phyloP scores from a whole-genome alignment of 306 rosid genomes.

The Phaseolus lunatus region DNA sequence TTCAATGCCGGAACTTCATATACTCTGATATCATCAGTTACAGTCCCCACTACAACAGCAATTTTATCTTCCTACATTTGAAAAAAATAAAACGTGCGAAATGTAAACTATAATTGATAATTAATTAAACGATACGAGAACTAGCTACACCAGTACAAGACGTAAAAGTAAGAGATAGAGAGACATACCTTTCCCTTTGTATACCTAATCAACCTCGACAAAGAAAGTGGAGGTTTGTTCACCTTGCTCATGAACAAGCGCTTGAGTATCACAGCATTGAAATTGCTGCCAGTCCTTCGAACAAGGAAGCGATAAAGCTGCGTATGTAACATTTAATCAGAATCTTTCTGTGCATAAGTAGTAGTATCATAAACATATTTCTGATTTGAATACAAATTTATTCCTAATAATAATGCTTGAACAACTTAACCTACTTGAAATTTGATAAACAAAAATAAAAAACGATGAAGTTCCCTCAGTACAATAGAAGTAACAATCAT shows the following conservation, averaged over 20 bases:
- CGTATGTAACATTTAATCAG: conserved; percentile 37
- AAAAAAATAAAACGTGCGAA: neutral
- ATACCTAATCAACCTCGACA: conserved; percentile 63
- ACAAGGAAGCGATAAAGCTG: conserved; percentile 86
- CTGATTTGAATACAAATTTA: neutral
- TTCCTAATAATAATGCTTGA: neutral
- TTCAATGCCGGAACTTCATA: conserved; percentile 74
- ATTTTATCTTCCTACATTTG: conserved; percentile 59
- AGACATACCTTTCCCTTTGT: conserved; percentile 66
- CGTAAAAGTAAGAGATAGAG: neutral
- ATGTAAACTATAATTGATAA: neutral
- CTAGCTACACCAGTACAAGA: neutral
- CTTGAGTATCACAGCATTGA: conserved; percentile 75
- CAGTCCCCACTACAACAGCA: conserved; percentile 72
- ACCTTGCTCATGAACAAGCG: conserved; percentile 84
- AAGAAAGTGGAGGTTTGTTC: conserved; percentile 79
- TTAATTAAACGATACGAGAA: neutral
- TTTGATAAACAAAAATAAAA: neutral
- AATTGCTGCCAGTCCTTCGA: conserved; percentile 73
- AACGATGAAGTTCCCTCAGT: conserved; percentile 68
- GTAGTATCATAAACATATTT: neutral
- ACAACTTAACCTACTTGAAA: neutral
- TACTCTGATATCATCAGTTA: conserved; percentile 76
- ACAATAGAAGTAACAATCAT: conserved; percentile 47
- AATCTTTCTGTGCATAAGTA: neutral